These are phyloP conservation scores for Wickerhamiella spandovensis DNA, from an alignment of 805 yeast species.

Conservation along the genomic window DNA sequence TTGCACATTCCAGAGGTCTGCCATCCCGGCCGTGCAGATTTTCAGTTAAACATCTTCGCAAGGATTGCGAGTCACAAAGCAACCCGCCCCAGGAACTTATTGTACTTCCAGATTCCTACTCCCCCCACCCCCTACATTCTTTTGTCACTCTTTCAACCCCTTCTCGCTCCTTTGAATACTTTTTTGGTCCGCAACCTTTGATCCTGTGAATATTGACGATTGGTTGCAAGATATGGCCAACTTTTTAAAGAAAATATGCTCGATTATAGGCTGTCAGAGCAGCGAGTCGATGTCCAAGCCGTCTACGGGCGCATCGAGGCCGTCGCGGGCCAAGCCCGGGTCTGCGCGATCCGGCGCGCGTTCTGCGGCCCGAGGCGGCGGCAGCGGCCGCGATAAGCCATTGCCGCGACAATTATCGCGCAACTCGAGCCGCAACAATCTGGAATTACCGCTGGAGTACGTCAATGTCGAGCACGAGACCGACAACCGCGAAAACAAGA, in stretches of 20 bases:
- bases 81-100: not conserved
- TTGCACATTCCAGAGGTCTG: not conserved
- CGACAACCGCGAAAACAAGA: constrained; percentile 3
- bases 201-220: not conserved
- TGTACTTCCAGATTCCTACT: not conserved
- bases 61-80: not conserved
- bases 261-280: not conserved
- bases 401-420: not conserved
- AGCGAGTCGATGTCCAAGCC: not conserved
- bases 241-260: not conserved
- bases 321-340: not conserved
- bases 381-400: not conserved
- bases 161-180: not conserved
- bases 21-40: not conserved
- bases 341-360: not conserved
- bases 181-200: not conserved
- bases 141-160: not conserved
- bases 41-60: not conserved
- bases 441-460: constrained; percentile 9
- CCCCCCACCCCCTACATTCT: not conserved
- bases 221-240: not conserved
- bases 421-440: not conserved
- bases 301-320: not conserved
- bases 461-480: constrained; percentile 1
- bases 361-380: not conserved